phyloP scores from a whole-genome alignment of 202 grass and related monocot species.

The Miscanthus sacchariflorus region DNA sequence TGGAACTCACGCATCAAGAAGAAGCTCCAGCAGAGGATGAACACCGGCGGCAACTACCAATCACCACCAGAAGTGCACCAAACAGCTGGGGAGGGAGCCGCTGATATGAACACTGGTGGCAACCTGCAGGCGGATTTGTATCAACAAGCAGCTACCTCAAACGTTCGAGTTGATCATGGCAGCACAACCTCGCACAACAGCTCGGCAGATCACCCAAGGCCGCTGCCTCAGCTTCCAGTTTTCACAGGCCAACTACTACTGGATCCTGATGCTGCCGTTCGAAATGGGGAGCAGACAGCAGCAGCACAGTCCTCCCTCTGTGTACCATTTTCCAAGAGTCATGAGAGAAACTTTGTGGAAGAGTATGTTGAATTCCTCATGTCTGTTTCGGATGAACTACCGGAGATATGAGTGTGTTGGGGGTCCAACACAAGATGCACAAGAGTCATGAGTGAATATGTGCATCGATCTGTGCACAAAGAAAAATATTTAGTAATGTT shows the following conservation, averaged over 20 bases:
- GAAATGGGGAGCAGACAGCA: background rate
- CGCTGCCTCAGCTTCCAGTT: background rate
- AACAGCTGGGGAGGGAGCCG: too few relatives aligned
- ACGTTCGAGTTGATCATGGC: background rate
- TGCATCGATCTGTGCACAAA: background rate
- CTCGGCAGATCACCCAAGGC: background rate
- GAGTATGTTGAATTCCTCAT: background rate
- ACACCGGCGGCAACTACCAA: background rate
- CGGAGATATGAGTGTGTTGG: background rate
- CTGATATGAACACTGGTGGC: background rate
- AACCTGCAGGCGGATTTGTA: background rate
- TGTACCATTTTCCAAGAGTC: background rate
- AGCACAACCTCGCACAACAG: background rate
- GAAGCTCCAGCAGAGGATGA: background rate
- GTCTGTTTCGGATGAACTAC: background rate
- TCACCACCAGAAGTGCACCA: background rate
- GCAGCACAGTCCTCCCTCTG: too few relatives aligned
- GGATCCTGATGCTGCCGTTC: background rate
- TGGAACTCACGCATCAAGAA: conserved; percentile 59
- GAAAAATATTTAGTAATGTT: background rate
- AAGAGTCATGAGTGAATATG: background rate
- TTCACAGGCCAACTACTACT: background rate
- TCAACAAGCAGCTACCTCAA: background rate
- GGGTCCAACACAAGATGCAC: background rate
- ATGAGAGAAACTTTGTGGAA: background rate